Base-by-base conservation (phyloP, 352 stramenopile species). In the Phytopythium cucurbitacearum region DNA sequence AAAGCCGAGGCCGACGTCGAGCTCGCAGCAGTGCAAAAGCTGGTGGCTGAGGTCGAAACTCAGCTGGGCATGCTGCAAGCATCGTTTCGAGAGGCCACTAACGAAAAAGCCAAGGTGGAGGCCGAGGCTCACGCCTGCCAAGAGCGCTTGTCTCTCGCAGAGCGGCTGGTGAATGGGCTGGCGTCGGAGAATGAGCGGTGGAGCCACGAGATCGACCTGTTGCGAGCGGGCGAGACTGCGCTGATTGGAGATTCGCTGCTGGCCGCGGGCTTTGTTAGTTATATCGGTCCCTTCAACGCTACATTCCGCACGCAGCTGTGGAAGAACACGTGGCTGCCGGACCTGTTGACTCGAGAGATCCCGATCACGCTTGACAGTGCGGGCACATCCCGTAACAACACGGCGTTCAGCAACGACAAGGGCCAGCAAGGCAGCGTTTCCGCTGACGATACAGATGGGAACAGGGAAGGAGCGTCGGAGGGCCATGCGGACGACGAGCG, bases 101-200 rank as follows among this genome's bases (percentile, higher is more conserved):
- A 97, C 56, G 87, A 96, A 53, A 97, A 97, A 42, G 87, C 80
- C 3, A 95, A 91, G 53, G 83, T 94, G 0, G 91, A 98, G 57
- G 85, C 73, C 1, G 85, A 97, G 48, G 89, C 89, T 0, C 71
- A 87, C 40, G 74, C 74, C 0, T 97, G 89, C 33, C 80, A 96
- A 65, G 85, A 95, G 36, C 75, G 89, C 1, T 60, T 98, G 3
- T 87, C 76, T 0, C 72, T 97, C 4, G 91, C 91, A 0, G 87
- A 97, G 56, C 60, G 91, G 3, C 60, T 98, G 4, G 91, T 96
- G 32, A 95, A 90, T 21, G 91, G 90, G 0, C 59, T 98, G 3
- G 76, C 83, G 2, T 92, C 76, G 0, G 91, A 97, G 48, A 96
- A 97, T 47, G 81, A 89, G 40, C 80, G 91, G 5, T 98, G 91